phyloP scores from a whole-genome alignment of 1,284 basidiomycete species.

The Ganoderma meredithae region DNA sequence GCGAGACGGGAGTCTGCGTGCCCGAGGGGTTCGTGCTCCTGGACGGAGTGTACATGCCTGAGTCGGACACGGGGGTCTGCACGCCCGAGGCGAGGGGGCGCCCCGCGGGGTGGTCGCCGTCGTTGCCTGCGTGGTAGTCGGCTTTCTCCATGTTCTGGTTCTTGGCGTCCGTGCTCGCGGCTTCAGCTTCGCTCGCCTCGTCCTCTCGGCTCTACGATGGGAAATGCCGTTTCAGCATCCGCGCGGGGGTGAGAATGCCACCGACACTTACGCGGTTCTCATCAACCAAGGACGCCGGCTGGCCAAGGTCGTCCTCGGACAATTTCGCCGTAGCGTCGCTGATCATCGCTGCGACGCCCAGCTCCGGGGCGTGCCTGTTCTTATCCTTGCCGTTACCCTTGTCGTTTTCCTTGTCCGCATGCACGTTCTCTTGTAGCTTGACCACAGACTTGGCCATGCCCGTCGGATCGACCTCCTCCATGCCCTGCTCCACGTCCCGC shows the following conservation, averaged over 20 bases:
- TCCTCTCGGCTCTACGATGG: neutral
- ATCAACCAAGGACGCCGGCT: no score
- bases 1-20: slow-evolving; percentile 17
- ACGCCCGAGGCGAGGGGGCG: neutral
- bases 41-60: neutral
- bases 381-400: neutral
- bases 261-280: neutral
- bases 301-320: no score
- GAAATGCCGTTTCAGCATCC: neutral
- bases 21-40: neutral
- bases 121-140: neutral
- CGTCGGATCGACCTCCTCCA: slow-evolving; percentile 11
- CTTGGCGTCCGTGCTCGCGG: slow-evolving; percentile 6
- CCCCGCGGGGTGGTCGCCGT: neutral
- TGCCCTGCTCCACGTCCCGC: slow-evolving; percentile 29
- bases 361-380: slow-evolving; percentile 18
- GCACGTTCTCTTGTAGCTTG: neutral
- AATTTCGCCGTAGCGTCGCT: slow-evolving; percentile 22
- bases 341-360: slow-evolving; percentile 29
- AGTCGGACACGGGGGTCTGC: neutral
- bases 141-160: neutral
- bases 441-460: slow-evolving; percentile 1
- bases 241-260: neutral
- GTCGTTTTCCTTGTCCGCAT: neutral
- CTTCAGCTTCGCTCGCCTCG: neutral